Percentiles rank a stretch among this genome's conserved stretches.
These are phyloP conservation scores for Gossypium bickii DNA, from an alignment of 345 rosid genomes.

Conservation along the genomic window DNA sequence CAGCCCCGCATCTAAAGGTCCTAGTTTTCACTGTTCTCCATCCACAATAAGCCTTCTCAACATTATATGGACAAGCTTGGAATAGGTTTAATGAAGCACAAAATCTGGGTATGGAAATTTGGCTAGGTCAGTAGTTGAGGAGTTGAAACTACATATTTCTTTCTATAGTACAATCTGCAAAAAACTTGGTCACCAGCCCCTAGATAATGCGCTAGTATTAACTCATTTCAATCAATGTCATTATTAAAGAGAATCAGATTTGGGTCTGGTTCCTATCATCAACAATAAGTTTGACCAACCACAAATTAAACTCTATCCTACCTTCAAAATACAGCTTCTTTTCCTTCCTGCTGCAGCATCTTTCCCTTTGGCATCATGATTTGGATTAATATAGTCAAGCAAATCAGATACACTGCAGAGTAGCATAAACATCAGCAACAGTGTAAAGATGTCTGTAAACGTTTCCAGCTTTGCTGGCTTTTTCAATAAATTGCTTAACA, in stretches of 20 bases:
- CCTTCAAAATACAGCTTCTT: constrained; percentile 68
- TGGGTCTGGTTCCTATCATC: neutral
- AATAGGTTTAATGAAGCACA: neutral
- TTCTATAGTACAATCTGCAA: neutral
- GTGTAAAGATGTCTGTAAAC: constrained; percentile 10
- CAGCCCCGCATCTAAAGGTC: neutral
- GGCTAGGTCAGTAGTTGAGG: neutral
- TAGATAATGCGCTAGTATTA: neutral
- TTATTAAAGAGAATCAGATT: constrained; percentile 7
- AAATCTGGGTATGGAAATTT: neutral
- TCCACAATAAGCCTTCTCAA: neutral
- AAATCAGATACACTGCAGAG: constrained; percentile 87
- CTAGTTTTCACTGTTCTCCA: neutral
- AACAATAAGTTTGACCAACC: constrained; percentile 1
- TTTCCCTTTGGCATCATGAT: constrained; percentile 70
- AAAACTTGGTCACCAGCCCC: neutral
- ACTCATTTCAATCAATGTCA: neutral
- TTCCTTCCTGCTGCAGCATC: constrained; percentile 56
- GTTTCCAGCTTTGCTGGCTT: too few relatives aligned
- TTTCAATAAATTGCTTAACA: too few relatives aligned
- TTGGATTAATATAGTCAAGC: constrained; percentile 93
- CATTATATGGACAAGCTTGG: neutral
- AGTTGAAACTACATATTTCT: neutral
- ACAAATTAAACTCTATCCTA: constrained; percentile 20
- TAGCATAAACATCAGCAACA: constrained; percentile 20